Conservation (phyloP, 352 stramenopile species). For the Pythium oligandrum region DNA sequence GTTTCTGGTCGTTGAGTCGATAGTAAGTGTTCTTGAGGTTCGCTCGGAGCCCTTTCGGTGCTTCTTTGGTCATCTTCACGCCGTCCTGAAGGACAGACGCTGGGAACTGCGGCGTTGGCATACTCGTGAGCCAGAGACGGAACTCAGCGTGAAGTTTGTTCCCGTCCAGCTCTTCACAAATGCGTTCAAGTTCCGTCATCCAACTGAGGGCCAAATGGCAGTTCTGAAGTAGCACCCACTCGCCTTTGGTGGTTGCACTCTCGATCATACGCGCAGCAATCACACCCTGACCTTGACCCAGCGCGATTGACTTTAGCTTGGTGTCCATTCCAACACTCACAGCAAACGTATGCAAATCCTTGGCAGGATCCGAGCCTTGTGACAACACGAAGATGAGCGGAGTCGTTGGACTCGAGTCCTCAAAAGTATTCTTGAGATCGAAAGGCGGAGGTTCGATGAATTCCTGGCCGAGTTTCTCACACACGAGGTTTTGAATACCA, state of each 20-base stretch:
- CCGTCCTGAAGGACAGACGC: conserved; percentile 93
- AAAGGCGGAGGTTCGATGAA: conserved; percentile 92
- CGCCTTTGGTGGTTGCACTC: conserved; percentile 76
- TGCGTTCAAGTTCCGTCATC: conserved; percentile 93
- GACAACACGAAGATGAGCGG: conserved; percentile 93
- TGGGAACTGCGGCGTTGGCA: conserved; percentile 79
- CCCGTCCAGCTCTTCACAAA: conserved; percentile 88
- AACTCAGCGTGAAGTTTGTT: conserved; percentile 90
- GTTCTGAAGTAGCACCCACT: conserved; percentile 95
- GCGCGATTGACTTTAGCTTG: conserved; percentile 91
- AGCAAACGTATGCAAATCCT: conserved; percentile 91
- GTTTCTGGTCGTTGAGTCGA: conserved; percentile 87
- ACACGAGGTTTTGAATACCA: conserved; percentile 89
- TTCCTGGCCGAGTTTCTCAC: conserved; percentile 68
- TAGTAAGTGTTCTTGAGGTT: conserved; percentile 94
- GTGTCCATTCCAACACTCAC: conserved; percentile 77
- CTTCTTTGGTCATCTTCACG: conserved; percentile 97
- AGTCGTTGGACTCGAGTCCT: conserved; percentile 84
- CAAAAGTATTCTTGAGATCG: conserved; percentile 88
- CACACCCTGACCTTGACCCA: conserved; percentile 91
- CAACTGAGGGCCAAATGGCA: conserved; percentile 94
- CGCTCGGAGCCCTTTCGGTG: conserved; percentile 89
- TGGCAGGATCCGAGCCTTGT: conserved; percentile 91
- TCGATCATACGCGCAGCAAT: conserved; percentile 91
- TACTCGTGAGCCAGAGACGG: conserved; percentile 91